phyloP scores from a whole-genome alignment of 352 stramenopile genomes.

The Phytopythium vexans region DNA sequence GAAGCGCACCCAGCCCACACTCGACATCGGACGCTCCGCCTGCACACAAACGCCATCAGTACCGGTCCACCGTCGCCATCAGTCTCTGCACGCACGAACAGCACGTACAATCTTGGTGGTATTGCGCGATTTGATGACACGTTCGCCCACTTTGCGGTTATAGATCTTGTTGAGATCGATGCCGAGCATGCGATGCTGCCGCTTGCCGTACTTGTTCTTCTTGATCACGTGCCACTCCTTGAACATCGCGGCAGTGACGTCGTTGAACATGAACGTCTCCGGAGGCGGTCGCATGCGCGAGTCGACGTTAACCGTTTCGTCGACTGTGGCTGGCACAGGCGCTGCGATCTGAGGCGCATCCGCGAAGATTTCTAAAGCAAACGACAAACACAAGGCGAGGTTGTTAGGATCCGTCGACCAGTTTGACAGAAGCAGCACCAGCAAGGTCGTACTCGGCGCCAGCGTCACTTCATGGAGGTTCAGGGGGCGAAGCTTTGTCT shows the following conservation, averaged over 20 bases:
- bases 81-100: not conserved
- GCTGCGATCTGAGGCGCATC: conserved; percentile 76
- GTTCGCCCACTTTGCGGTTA: conserved; percentile 88
- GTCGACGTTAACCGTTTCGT: conserved; percentile 65
- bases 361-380: conserved; percentile 72
- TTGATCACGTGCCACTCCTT: conserved; percentile 91
- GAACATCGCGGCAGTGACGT: conserved; percentile 88
- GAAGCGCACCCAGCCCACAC: conserved; percentile 84
- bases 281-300: conserved; percentile 67
- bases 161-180: conserved; percentile 89
- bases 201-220: conserved; percentile 91
- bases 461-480: conserved; percentile 87
- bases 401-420: not conserved
- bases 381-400: conserved; percentile 1
- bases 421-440: not conserved
- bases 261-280: conserved; percentile 91
- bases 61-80: not conserved
- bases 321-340: conserved; percentile 57
- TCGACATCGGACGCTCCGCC: conserved; percentile 83
- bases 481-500: conserved; percentile 79
- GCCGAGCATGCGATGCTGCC: conserved; percentile 85
- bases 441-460: conserved; percentile 61
- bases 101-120: conserved; percentile 86
- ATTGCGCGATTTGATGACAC: conserved; percentile 86
- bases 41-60: conserved; percentile 14